Conservation (phyloP, 2,329 filamentous ascomycete genomes). For the Diaporthe ilicicola region DNA sequence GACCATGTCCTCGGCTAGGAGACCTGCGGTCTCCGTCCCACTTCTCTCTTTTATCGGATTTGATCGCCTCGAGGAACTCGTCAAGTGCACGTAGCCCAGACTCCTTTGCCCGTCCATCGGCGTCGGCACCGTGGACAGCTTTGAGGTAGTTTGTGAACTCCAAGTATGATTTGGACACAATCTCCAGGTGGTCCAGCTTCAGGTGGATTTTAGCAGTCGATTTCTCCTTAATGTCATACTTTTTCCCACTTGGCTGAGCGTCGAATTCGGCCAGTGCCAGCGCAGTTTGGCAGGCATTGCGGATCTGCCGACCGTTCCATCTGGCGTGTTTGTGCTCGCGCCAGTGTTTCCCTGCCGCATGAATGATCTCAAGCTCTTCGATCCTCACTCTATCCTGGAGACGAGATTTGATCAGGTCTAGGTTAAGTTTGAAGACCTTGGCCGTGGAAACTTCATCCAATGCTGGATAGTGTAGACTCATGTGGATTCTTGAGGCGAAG, state of each 20-base stretch:
- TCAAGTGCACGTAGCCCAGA: constrained; percentile 3
- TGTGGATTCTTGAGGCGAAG: constrained; percentile 58
- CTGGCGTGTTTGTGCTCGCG: background rate
- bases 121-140: constrained; percentile 20
- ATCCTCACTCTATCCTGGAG: background rate
- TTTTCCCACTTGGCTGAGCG: constrained; percentile 16
- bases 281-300: constrained; percentile 19
- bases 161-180: constrained; percentile 8
- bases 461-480: constrained; percentile 55
- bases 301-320: constrained; percentile 31
- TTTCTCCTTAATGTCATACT: constrained; percentile 7
- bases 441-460: constrained; percentile 52
- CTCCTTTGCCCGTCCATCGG: constrained; percentile 2
- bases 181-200: background rate
- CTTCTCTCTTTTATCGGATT: constrained; percentile 39
- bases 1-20: background rate
- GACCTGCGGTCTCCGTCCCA: background rate
- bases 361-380: background rate
- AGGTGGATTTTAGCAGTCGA: constrained; percentile 7
- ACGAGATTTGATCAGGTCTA: constrained; percentile 37
- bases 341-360: background rate
- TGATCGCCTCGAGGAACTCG: background rate
- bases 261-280: constrained; percentile 20
- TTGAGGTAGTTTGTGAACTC: constrained; percentile 20
- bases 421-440: constrained; percentile 54